Evolutionary conservation across 2,329 filamentous ascomycete genomes (phyloP), one percentile per base, ranked within the genome.

Genomic region (Cordyceps javanica): DNA sequence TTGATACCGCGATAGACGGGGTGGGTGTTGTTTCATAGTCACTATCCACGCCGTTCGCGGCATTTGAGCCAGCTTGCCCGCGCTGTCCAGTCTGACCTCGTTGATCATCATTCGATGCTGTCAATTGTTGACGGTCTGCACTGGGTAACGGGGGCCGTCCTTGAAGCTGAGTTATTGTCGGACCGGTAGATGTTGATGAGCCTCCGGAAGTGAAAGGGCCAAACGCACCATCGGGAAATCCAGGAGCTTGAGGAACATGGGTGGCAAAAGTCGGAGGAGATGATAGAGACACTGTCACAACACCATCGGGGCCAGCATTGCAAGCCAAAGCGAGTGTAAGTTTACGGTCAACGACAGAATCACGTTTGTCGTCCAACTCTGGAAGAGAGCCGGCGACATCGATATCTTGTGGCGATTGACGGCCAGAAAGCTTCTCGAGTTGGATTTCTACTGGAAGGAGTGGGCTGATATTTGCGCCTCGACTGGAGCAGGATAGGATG

Each of bases 361-460:
- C 44, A 21, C 66, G 59, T 2, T 53, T 36, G 14, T 60, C 49
- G 11, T 60, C 34, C 39, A 60, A 46, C 19, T 57, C 50, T 19
- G 55, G 53, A 39, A 46, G 41, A 5, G 50, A 26, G 19, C 44
- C 39, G 9, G 60, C 52, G 1, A 61, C 25, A 26, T 50, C 55
- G 30, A 57, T 55, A 3, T 42, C 54, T 2, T 42, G 39, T 8
- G 60, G 42, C 4, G 59, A 34, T 2, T 62, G 62, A 25, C 57
- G 60, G 19, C 60, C 56, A 13, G 44, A 34, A 19, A 60, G 34
- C 26, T 56, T 49, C 14, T 51, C 57, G 4, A 62, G 60, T 30
- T 62, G 62, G 49, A 71, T 59, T 30, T 70, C 63, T 26, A 71
- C 65, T 2, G 69, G 70, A 58, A 70, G 60, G 41, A 72, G 62